phyloP scores from a whole-genome alignment of 2,329 filamentous ascomycete genomes.

The Dactylonectria macrodidyma region DNA sequence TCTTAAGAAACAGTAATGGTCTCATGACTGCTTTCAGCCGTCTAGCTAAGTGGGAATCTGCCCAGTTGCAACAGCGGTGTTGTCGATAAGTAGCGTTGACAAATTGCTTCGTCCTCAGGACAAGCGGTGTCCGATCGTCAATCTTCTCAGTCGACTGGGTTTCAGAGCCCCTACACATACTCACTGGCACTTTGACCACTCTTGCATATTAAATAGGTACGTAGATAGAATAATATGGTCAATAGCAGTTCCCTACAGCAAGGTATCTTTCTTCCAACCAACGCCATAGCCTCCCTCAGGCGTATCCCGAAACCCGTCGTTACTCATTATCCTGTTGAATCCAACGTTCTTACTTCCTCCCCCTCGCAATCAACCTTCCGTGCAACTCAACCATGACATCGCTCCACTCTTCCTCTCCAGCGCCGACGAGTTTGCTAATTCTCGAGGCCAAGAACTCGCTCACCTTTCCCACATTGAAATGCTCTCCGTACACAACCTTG shows the following conservation, averaged over 20 bases:
- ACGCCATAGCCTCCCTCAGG: slow-evolving; percentile 38
- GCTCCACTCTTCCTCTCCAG: slow-evolving; percentile 64
- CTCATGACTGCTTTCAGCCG: too few relatives aligned
- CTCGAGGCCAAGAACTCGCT: slow-evolving; percentile 75
- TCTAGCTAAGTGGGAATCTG: too few relatives aligned
- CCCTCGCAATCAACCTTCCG: slow-evolving; percentile 68
- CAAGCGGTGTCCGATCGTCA: too few relatives aligned
- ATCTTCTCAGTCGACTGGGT: too few relatives aligned
- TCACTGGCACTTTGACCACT: too few relatives aligned
- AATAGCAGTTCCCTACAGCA: background rate
- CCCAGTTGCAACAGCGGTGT: too few relatives aligned
- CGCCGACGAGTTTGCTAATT: slow-evolving; percentile 61
- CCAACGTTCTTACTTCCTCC: slow-evolving; percentile 60
- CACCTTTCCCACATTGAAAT: slow-evolving; percentile 83
- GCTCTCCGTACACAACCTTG: slow-evolving; percentile 82
- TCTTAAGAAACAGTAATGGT: too few relatives aligned
- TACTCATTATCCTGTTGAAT: slow-evolving; percentile 46
- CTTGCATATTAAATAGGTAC: too few relatives aligned
- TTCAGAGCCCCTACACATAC: too few relatives aligned
- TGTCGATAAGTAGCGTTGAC: too few relatives aligned
- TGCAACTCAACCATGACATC: slow-evolving; percentile 70
- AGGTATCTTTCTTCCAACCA: slow-evolving; percentile 44
- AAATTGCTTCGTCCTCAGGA: too few relatives aligned
- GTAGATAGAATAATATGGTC: too few relatives aligned
- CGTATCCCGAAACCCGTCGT: slow-evolving; percentile 44